Conservation (phyloP, 192 early-diverging fungal genomes). For the Thamnidium elegans region DNA sequence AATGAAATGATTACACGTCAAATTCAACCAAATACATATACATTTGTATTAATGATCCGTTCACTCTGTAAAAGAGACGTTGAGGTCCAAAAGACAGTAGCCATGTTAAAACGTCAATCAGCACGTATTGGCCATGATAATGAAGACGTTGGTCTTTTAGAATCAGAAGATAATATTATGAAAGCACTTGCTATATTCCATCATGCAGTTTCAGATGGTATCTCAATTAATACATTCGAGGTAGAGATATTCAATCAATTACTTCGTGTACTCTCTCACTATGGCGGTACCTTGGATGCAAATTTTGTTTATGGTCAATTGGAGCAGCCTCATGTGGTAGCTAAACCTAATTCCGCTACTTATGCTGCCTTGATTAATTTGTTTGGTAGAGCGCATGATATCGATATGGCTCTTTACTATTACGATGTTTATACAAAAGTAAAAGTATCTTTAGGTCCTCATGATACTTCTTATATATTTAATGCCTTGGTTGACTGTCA, state of each 20-base stretch:
- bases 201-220: slow-evolving; percentile 12
- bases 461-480: slow-evolving; percentile 36
- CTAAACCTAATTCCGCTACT: slow-evolving; percentile 44
- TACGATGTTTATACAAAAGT: slow-evolving; percentile 28
- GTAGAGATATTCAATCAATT: slow-evolving; percentile 37
- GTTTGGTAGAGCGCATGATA: slow-evolving; percentile 37
- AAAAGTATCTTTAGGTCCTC: slow-evolving; percentile 1
- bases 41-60: slow-evolving; percentile 24
- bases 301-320: slow-evolving; percentile 33
- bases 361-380: slow-evolving; percentile 56
- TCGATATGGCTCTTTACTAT: slow-evolving; percentile 23
- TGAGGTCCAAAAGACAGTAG: slow-evolving; percentile 35
- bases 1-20: slow-evolving; percentile 25
- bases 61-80: slow-evolving; percentile 32
- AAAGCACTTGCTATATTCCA: slow-evolving; percentile 30
- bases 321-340: slow-evolving; percentile 2
- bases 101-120: slow-evolving; percentile 35
- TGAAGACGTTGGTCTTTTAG: slow-evolving; percentile 21
- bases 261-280: slow-evolving; percentile 34
- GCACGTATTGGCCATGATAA: slow-evolving; percentile 22
- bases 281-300: slow-evolving; percentile 29
- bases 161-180: slow-evolving; percentile 29
- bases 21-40: slow-evolving; percentile 13
- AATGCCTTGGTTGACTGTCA: slow-evolving; percentile 35
- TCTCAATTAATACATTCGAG: slow-evolving; percentile 25